Evolutionary conservation across 768 basidiomycete genomes (phyloP), one percentile per base, ranked within the genome.

Genomic region (Brasilioporus rufonigricans): DNA sequence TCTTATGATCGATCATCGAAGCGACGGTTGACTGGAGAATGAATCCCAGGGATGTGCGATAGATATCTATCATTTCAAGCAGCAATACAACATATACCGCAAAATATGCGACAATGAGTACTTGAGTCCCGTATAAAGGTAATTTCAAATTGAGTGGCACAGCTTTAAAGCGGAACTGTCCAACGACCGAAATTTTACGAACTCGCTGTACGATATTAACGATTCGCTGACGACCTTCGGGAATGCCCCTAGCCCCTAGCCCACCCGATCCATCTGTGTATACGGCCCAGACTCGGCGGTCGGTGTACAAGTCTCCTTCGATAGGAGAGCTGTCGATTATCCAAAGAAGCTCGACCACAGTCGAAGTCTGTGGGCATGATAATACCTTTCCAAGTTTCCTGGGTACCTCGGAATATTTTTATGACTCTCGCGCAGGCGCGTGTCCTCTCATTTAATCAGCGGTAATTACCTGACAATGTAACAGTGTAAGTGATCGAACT

Each of bases 401-500:
- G 48, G 82, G 80, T 44, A 72, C 77, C 6, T 71, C 87, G 0
- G 81, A 82, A 59, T 76, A 79, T 48, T 82, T 85, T 60, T 91
- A 91, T 61, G 89, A 91, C 68, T 60, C 83, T 19, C 83, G 80
- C 65, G 89, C 89, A 57, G 78, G 87, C 82, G 62, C 65, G 85
- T 77, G 24, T 44, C 44, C 33, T 59, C 35, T 23, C 47, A 43
- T 27, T 58, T 46, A 5, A 39, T 27, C 9, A 18, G 16, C 40
- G 52, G 45, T 41, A 26, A 46, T 59, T 29, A 41, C 29, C 32
- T 65, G 44, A 64, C 50, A 21, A 40, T 23, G 26, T 13, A 13
- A 26, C 14, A 71, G 68, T 71, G 65, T 71, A 56, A 71, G 63
- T 70, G n/a, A 52, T 33, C 31, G 44, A 43, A 27, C 19, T 43